Base-by-base conservation (phyloP, 2,329 filamentous ascomycete genomes). In the Colletotrichum karsti region DNA sequence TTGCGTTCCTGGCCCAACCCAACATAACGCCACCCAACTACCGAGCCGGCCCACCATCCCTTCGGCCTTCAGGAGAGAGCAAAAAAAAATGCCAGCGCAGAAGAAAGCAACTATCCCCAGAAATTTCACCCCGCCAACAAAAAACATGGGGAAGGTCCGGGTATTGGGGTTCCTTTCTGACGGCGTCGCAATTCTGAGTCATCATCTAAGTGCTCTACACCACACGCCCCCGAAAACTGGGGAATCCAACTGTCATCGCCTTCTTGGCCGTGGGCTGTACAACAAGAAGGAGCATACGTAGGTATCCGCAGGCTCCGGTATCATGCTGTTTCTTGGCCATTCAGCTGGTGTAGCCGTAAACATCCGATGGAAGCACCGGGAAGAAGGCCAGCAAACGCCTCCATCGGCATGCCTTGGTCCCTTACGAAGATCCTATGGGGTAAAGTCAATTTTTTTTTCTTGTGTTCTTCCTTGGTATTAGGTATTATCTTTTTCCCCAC, bases 21-120 rank as follows among this genome's bases (percentile, higher is more conserved):
- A 67, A 64, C 64, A 56, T 35, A 63, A 44, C 33, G 64, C 64
- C 59, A 67, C 64, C 51, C 58, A 67, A 67, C 51, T 63, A 67
- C 64, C 64, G 59, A 57, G 37, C 59, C 35, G 28, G 39, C 58
- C 51, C 59, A 37, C 35, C 50, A 63, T 41, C 63, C 51, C 37
- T 57, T 28, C 42, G 28, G 37, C 15, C 22, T 24, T 15, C 50
- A 35, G 28, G 39, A 39, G 33, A 42, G 26, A 35, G 33, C 6
- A 39, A 6, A 41, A 20, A 35, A 61, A 41, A 26, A 20, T 26
- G 46, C 15, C 8, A 8, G 15, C 10, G 10, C 33, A 13, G 4
- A 41, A 56, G 20, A 28, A 24, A 35, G 41, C 10, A 44, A 51
- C 35, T 18, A 39, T 44, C 59, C 63, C 59, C 59, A 53, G 64